Evolutionary conservation across 306 rosid genomes (phyloP), one percentile per base, ranked within the genome.

Genomic region (Fragaria nilgerrensis): DNA sequence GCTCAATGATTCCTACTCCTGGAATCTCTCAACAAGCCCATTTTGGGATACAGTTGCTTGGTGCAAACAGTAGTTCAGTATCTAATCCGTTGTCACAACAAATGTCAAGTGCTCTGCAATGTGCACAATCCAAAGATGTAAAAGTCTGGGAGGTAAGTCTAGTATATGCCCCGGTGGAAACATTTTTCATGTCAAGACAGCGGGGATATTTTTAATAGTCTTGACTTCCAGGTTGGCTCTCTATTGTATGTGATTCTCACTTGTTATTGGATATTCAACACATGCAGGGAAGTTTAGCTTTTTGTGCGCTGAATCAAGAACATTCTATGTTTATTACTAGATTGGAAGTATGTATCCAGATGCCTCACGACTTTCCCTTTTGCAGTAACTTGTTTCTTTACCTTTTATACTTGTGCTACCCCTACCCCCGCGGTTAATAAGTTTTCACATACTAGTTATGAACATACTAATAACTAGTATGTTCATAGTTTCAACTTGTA

Each of bases 1-100:
- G 94, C 29, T 87, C 97, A 17, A 92, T 95, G 99, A 92, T 90
- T 78, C 99, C 99, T 50, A 95, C 97, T 77, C 97, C 97, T 20
- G 97, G 99, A 85, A 92, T 92, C 88, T 66, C 97, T 81, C 97
- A 95, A 84, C 96, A 86, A 75, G 93, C 75, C 73, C 97, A 86
- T 78, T 77, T 90, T 75, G 89, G 89, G 79, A 84, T 89, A 86
- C 99, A 84, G 49, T 47, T 96, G 22, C 88, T 89, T 79, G 85
- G 88, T 12, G 84, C 77, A 82, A 89, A 75, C 85, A 87, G 84
- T 85, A 88, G 85, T 81, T 69, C 88, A n/a, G 91, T 91, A 68
- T 81, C 92, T 72, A 90, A 76, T 81, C 80, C 96, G 5, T 85
- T 92, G 79, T 71, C 91, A 25, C 98, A 95, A 79, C 95, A 89